These are phyloP conservation scores for Diaporthe capsici DNA, from an alignment of 2,329 filamentous ascomycete species.

Conservation along the genomic window DNA sequence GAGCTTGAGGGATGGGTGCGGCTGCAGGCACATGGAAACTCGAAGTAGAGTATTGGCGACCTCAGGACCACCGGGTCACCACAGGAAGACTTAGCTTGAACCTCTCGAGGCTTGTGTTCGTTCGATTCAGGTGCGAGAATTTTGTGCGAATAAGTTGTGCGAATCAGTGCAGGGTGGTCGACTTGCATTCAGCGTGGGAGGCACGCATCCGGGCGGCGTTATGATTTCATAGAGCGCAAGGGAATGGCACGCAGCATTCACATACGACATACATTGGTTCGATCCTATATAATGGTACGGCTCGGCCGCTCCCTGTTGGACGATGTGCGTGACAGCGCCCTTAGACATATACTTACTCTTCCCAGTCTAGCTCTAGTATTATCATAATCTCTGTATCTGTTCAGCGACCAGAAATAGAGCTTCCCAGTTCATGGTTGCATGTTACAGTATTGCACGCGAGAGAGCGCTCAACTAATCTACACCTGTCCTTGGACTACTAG, in stretches of 20 bases:
- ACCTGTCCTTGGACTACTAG: no score
- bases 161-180: constrained; percentile 7
- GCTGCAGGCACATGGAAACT: neutral
- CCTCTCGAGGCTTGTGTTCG: neutral
- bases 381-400: neutral
- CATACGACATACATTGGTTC: neutral
- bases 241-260: constrained; percentile 23
- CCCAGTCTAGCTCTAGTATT: neutral
- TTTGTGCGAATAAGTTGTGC: neutral
- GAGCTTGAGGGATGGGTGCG: neutral
- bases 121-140: neutral
- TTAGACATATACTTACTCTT: neutral
- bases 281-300: constrained; percentile 1
- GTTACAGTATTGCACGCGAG: neutral
- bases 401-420: neutral
- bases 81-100: neutral
- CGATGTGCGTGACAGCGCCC: neutral
- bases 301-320: neutral
- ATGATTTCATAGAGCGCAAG: constrained; percentile 19
- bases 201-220: constrained; percentile 27
- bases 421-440: neutral
- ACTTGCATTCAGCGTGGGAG: constrained; percentile 20
- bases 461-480: no score
- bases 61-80: neutral
- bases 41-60: neutral